Evolutionary conservation across 2,329 filamentous ascomycete species (phyloP).

Genomic region (Claviceps sp.): DNA sequence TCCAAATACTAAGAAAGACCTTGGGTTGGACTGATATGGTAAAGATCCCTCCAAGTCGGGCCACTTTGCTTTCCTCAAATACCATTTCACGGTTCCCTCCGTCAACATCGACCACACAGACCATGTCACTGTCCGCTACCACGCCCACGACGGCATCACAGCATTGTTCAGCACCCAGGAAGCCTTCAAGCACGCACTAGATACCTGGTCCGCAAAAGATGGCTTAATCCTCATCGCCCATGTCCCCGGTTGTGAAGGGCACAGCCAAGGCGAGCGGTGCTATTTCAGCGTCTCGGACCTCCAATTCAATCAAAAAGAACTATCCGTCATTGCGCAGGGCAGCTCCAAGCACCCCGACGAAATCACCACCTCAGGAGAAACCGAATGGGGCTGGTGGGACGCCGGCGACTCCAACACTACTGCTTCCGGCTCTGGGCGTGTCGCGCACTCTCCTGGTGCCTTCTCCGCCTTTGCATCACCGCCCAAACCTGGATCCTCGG

Average conservation of each 20-base stretch:
- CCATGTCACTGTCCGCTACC: constrained; percentile 8
- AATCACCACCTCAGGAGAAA: constrained; percentile 11
- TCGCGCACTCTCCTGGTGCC: neutral
- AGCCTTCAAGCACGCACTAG: constrained; percentile 11
- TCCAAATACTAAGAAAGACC: no score
- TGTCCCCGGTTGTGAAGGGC: constrained; percentile 14
- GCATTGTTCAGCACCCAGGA: constrained; percentile 11
- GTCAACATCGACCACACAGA: constrained; percentile 18
- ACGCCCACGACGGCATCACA: constrained; percentile 1
- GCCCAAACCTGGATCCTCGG: neutral
- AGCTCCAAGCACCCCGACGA: constrained; percentile 11
- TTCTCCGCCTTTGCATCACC: neutral
- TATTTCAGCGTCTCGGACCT: constrained; percentile 16
- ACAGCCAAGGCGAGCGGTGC: constrained; percentile 15
- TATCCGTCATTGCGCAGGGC: constrained; percentile 10
- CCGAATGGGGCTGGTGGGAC: constrained; percentile 15
- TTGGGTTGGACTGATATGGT: no score
- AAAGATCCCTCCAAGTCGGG: constrained; percentile 13
- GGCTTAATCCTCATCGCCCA: constrained; percentile 16
- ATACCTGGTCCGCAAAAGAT: constrained; percentile 10
- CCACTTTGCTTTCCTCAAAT: constrained; percentile 15
- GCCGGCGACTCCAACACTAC: constrained; percentile 1
- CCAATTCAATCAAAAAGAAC: constrained; percentile 6
- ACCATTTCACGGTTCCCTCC: constrained; percentile 14
- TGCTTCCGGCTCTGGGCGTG: neutral